Evolutionary conservation across 352 stramenopile genomes (phyloP).

Genomic region (Pythium dissotocum): DNA sequence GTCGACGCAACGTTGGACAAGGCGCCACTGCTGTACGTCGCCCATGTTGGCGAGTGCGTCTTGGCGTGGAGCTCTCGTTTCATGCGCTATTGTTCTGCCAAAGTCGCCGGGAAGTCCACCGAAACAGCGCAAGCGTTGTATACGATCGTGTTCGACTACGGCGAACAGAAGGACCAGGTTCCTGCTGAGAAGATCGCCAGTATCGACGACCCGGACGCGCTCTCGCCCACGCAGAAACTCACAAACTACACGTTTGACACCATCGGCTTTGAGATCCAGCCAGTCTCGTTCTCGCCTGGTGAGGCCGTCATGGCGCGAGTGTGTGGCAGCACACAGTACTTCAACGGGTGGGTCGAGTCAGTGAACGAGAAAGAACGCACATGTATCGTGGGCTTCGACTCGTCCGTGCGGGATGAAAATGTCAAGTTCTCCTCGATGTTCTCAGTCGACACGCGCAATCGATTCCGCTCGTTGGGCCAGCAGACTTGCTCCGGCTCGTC

Average conservation of each 20-base stretch:
- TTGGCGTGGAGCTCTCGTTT: conserved; percentile 79
- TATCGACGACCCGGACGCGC: conserved; percentile 52
- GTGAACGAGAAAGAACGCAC: conserved; percentile 58
- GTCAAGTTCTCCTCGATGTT: conserved; percentile 75
- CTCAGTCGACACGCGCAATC: conserved; percentile 52
- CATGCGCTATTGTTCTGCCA: conserved; percentile 51
- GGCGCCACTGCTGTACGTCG: conserved; percentile 18
- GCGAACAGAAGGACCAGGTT: conserved; percentile 55
- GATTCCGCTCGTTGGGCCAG: conserved; percentile 41
- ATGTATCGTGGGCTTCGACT: conserved; percentile 73
- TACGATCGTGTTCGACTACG: conserved; percentile 72
- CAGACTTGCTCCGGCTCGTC: conserved; percentile 43
- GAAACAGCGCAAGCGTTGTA: conserved; percentile 33
- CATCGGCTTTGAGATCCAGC: conserved; percentile 70
- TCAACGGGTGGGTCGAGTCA: conserved; percentile 51
- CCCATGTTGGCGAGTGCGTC: conserved; percentile 50
- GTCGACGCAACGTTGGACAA: conserved; percentile 24
- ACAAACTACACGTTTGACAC: conserved; percentile 81
- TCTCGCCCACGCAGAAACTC: conserved; percentile 60
- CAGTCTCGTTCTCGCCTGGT: conserved; percentile 49
- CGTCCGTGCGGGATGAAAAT: conserved; percentile 54
- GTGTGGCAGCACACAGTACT: conserved; percentile 59
- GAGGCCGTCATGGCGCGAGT: conserved; percentile 66
- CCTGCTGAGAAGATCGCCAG: conserved; percentile 49
- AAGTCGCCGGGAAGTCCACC: conserved; percentile 20